Conservation (phyloP, 257 asterid species). For the Knoxia roxburghii region DNA sequence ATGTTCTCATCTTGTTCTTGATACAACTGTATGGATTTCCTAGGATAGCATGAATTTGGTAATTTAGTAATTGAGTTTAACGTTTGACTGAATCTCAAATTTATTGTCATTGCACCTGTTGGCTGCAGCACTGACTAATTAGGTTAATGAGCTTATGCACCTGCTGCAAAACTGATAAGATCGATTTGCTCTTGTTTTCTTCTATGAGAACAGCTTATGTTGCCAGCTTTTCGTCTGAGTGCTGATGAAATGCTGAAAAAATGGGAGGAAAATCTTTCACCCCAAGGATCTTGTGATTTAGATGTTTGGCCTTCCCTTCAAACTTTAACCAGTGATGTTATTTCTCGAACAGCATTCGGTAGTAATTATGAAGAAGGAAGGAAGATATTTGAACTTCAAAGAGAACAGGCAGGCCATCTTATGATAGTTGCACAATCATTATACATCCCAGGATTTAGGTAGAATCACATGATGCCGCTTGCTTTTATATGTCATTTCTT, state of each 20-base stretch:
- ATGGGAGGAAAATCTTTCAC: slow-evolving; percentile 11
- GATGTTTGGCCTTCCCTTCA: slow-evolving; percentile 18
- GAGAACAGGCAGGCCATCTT: slow-evolving; percentile 6
- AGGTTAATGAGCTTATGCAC: no score
- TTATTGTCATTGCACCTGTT: no score
- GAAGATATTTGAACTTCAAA: slow-evolving; percentile 16
- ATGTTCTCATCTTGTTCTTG: slow-evolving; percentile 1
- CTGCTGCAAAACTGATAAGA: no score
- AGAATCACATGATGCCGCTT: background rate
- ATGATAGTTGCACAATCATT: background rate
- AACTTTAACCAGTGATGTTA: slow-evolving; percentile 10
- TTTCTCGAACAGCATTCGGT: slow-evolving; percentile 16
- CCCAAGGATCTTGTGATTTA: slow-evolving; percentile 12
- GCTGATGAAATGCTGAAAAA: slow-evolving; percentile 14
- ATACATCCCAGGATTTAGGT: slow-evolving; percentile 14
- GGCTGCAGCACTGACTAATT: no score
- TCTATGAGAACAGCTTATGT: slow-evolving; percentile 8
- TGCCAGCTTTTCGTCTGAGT: slow-evolving; percentile 14
- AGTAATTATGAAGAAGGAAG: slow-evolving; percentile 18
- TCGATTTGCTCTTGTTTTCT: no score
- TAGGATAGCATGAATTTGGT: slow-evolving; percentile 20
- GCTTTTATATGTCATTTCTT: no score
- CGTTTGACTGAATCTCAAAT: no score
- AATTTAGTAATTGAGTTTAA: no score
- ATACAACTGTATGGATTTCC: slow-evolving; percentile 28